Evolutionary conservation across 2,329 filamentous ascomycete genomes (phyloP).

Genomic region (Arthroderma uncinatum): DNA sequence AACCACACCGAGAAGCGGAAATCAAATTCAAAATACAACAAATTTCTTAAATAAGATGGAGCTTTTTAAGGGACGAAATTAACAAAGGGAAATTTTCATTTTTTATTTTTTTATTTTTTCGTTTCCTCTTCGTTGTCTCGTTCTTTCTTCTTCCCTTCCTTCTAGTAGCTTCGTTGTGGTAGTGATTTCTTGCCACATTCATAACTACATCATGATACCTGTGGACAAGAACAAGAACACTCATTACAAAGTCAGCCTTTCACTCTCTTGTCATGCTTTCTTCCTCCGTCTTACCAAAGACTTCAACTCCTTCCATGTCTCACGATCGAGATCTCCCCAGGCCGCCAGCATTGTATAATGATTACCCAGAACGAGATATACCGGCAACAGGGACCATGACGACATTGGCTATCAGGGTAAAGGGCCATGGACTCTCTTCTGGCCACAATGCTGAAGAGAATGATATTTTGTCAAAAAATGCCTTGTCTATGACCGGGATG

Average conservation of each 20-base stretch:
- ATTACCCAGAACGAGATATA: constrained; percentile 24
- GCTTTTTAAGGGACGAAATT: constrained; percentile 15
- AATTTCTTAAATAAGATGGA: constrained; percentile 17
- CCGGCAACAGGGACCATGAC: constrained; percentile 27
- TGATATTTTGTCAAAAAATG: neutral
- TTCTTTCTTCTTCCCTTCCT: constrained; percentile 8
- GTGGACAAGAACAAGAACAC: neutral
- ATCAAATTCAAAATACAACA: constrained; percentile 11
- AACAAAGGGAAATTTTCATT: constrained; percentile 11
- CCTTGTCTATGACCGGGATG: neutral
- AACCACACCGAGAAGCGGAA: constrained; percentile 2
- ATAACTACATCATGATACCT: constrained; percentile 4
- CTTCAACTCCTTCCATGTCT: constrained; percentile 28
- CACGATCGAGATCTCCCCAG: constrained; percentile 39
- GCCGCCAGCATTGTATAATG: constrained; percentile 34
- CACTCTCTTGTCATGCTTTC: constrained; percentile 2
- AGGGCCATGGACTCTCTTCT: constrained; percentile 18
- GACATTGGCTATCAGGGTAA: constrained; percentile 34
- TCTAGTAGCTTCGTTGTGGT: neutral
- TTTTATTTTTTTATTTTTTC: constrained; percentile 1
- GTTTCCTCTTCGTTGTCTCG: constrained; percentile 8
- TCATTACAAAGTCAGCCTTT: constrained; percentile 3
- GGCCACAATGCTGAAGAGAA: neutral
- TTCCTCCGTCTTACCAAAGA: neutral
- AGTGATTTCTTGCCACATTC: neutral